Evolutionary conservation across 148 eudicot species (phyloP).

Genomic region (Pharnaceum exiguum): DNA sequence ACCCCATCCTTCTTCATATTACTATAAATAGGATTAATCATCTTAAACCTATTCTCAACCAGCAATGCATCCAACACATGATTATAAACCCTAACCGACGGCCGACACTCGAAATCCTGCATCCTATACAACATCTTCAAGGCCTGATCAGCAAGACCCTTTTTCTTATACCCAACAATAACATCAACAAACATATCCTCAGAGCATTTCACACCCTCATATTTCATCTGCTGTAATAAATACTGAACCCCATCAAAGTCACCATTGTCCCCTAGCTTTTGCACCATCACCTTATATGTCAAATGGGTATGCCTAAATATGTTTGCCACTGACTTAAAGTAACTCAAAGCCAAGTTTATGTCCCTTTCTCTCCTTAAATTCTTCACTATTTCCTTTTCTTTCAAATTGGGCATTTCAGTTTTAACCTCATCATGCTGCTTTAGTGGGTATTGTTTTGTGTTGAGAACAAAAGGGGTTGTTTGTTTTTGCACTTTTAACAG

Average conservation of each 20-base stretch:
- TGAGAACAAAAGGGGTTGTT: constrained; percentile 66
- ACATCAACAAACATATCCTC: constrained; percentile 71
- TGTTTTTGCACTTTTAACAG: constrained; percentile 59
- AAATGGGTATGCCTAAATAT: constrained; percentile 56
- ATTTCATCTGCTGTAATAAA: constrained; percentile 76
- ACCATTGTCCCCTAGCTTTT: constrained; percentile 47
- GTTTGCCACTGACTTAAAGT: constrained; percentile 49
- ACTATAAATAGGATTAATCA: constrained; percentile 59
- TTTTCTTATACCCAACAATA: constrained; percentile 41
- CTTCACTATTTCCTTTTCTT: constrained; percentile 49
- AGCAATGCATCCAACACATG: constrained; percentile 77
- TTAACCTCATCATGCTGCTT: constrained; percentile 15
- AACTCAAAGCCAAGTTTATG: constrained; percentile 46
- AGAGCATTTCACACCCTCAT: constrained; percentile 53
- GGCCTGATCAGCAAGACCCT: constrained; percentile 62
- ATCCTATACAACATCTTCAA: constrained; percentile 72
- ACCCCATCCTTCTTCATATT: constrained; percentile 83
- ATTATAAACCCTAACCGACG: constrained; percentile 75
- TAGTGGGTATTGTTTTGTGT: constrained; percentile 29
- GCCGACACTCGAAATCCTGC: constrained; percentile 62
- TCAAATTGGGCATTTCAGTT: constrained; percentile 13
- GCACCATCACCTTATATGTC: constrained; percentile 67
- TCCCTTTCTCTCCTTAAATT: constrained; percentile 44
- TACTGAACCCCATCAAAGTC: constrained; percentile 75
- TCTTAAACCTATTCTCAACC: constrained; percentile 58